A percentile compares a stretch with the other conserved stretches of the same genome.
These are phyloP conservation scores for Alloteropsis angusta DNA, from an alignment of 202 grass and related monocot genomes.

Conservation along the genomic window DNA sequence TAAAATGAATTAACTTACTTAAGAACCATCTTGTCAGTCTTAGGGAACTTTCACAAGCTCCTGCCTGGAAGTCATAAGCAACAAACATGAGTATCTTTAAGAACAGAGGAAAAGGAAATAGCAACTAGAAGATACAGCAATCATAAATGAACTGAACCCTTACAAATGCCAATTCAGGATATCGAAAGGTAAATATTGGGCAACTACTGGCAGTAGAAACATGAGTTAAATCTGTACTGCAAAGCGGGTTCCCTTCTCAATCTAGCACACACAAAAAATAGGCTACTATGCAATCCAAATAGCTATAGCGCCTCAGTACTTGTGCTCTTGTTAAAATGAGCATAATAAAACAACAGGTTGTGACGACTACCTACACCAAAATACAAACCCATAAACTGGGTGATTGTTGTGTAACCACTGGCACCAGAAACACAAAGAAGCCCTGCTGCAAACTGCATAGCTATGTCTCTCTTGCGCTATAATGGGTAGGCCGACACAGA, in stretches of 20 bases:
- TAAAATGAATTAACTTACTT: constrained; percentile 32
- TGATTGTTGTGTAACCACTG: constrained; percentile 1
- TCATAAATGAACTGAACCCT: too few relatives aligned
- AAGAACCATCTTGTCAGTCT: constrained; percentile 45
- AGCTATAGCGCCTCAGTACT: constrained; percentile 30
- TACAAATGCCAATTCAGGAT: background rate
- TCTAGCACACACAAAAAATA: constrained; percentile 31
- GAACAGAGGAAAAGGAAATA: background rate
- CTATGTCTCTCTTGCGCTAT: constrained; percentile 14
- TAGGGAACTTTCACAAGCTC: constrained; percentile 15
- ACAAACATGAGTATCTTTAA: background rate
- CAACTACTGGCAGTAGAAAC: constrained; percentile 30
- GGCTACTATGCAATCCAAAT: constrained; percentile 12
- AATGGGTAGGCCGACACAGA: background rate
- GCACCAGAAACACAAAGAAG: constrained; percentile 14
- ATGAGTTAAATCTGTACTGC: constrained; percentile 14
- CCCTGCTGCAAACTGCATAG: constrained; percentile 13
- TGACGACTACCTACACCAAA: background rate
- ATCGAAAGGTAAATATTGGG: background rate
- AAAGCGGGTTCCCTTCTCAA: constrained; percentile 34
- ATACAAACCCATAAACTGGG: background rate
- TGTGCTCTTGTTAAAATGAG: constrained; percentile 14
- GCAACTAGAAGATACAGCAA: background rate
- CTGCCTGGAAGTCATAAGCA: background rate
- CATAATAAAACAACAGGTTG: background rate